phyloP scores from a whole-genome alignment of 2,329 filamentous ascomycete genomes.

The Tolypocladium ovalisporum region DNA sequence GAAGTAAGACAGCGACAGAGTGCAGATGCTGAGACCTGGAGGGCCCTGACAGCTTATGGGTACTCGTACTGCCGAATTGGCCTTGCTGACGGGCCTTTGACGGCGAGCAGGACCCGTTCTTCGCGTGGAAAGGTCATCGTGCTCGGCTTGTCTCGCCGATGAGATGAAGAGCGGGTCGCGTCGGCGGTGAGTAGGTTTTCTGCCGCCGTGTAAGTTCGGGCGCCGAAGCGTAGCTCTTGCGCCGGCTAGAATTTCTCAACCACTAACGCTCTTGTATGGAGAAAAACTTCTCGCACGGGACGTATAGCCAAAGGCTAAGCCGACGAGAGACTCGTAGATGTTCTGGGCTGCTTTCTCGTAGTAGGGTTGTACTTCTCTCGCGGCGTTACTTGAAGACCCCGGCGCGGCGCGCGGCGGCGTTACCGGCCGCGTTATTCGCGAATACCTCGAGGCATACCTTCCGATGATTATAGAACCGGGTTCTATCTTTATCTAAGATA shows the following conservation, averaged over 20 bases:
- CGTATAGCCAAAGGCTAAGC: background rate
- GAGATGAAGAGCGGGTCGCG: no score
- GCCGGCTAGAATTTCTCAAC: background rate
- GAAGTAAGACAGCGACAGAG: background rate
- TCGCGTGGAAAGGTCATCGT: no score
- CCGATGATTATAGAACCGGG: constrained; percentile 4
- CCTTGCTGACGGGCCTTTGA: no score
- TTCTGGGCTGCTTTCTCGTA: background rate
- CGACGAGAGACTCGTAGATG: background rate
- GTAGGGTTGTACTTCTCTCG: no score
- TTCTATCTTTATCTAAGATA: constrained; percentile 5
- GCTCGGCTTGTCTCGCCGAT: no score
- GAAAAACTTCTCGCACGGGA: background rate
- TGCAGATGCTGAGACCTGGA: background rate
- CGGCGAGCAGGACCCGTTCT: no score
- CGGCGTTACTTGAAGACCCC: background rate
- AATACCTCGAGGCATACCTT: constrained; percentile 3
- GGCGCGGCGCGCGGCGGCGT: constrained; percentile 1
- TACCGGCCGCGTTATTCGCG: constrained; percentile 2
- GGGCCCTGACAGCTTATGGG: background rate
- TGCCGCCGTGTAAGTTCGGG: background rate
- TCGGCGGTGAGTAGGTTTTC: background rate
- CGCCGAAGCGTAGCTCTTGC: rapidly evolving
- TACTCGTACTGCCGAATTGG: no score
- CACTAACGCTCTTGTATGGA: background rate